Percentiles rank a stretch among this genome's conserved stretches.
Evolutionary conservation across 2,329 filamentous ascomycete species (phyloP).

Genomic region (Capronia epimyces): DNA sequence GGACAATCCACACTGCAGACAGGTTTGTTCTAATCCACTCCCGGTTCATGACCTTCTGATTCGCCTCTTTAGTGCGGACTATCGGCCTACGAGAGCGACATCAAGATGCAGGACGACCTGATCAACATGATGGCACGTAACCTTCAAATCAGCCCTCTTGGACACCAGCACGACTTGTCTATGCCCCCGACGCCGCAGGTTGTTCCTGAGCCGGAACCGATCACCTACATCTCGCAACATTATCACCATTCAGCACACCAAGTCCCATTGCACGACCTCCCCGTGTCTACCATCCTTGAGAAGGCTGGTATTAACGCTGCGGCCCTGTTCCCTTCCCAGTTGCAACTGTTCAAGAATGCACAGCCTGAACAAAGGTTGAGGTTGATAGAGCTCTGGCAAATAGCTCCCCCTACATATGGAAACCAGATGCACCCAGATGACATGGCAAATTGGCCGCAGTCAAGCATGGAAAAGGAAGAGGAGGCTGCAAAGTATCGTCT

Average conservation of each 20-base stretch:
- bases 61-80: slow-evolving; percentile 38
- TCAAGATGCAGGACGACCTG: slow-evolving; percentile 74
- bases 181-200: slow-evolving; percentile 30
- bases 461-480: slow-evolving; percentile 52
- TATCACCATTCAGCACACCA: slow-evolving; percentile 76
- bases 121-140: slow-evolving; percentile 72
- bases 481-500: slow-evolving; percentile 55
- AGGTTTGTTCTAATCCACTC: slow-evolving; percentile 34
- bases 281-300: slow-evolving; percentile 47
- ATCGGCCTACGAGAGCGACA: slow-evolving; percentile 41
- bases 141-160: slow-evolving; percentile 54
- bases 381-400: slow-evolving; percentile 78
- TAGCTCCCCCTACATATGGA: slow-evolving; percentile 63
- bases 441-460: slow-evolving; percentile 53
- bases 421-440: slow-evolving; percentile 54
- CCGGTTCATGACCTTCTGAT: slow-evolving; percentile 25
- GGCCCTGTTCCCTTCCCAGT: slow-evolving; percentile 65
- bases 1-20: slow-evolving; percentile 37
- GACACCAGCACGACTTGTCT: slow-evolving; percentile 34
- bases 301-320: slow-evolving; percentile 61
- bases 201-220: slow-evolving; percentile 40
- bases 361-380: slow-evolving; percentile 66
- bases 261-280: slow-evolving; percentile 43
- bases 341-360: slow-evolving; percentile 72
- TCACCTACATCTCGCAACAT: slow-evolving; percentile 73